Conservation (phyloP, 225 moss, liverwort and hornwort species). For the Asterella californica region DNA sequence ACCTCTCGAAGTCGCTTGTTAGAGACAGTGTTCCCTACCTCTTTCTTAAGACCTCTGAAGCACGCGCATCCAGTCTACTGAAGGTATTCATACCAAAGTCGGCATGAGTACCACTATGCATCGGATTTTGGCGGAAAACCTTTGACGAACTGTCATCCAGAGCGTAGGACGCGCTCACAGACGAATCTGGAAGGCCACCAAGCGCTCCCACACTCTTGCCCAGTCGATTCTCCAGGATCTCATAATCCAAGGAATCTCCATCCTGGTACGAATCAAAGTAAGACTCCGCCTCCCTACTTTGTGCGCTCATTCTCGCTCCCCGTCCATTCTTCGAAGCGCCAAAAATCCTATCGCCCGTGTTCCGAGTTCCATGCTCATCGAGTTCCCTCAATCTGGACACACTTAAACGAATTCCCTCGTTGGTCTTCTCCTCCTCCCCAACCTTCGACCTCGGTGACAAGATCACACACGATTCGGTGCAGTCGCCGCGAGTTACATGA, state of each 20-base stretch:
- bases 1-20: background rate
- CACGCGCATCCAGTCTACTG: slow-evolving; percentile 1
- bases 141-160: background rate
- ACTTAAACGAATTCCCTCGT: no score
- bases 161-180: background rate
- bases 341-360: no score
- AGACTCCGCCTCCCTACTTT: no score
- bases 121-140: background rate
- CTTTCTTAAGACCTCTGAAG: slow-evolving; percentile 10
- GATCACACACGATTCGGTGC: background rate
- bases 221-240: no score
- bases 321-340: no score
- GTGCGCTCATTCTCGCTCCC: no score
- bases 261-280: no score
- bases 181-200: background rate
- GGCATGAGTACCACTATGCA: background rate
- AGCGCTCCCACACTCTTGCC: background rate
- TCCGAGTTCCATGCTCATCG: no score
- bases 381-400: no score
- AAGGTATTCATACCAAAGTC: background rate
- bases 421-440: no score
- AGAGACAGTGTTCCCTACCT: background rate
- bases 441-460: no score
- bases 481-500: background rate
- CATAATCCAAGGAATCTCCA: no score